Evolutionary conservation across 192 early-diverging fungal genomes (phyloP), one percentile per base, ranked within the genome.

Genomic region (Coemansia sp.): DNA sequence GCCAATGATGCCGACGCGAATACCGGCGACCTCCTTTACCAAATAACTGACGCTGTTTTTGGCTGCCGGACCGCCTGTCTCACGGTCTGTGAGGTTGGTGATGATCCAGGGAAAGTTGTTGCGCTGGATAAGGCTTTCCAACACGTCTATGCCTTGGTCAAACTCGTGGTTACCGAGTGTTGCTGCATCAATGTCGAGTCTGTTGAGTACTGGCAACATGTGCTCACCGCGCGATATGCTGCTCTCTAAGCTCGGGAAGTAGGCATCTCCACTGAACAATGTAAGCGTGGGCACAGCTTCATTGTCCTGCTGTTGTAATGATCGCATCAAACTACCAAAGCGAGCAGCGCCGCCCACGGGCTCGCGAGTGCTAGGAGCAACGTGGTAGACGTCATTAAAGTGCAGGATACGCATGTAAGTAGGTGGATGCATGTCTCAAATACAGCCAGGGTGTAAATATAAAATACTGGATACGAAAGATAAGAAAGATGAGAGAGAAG

Each of bases 121-220:
- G 21, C 68, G 60, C 8, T 32, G 11, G 32, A 87, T 73, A 36
- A 90, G 73, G 25, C 45, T 60, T 51, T 85, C 82, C 36, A 90
- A 69, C 10, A 70, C 75, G 31, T 85, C 84, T 1, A 89, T 63
- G 5, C 90, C 90, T 51, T 89, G 90, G 75, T 92, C 90, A 78
- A 90, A 90, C 74, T 90, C 89, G 76, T 90, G 90, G 84, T 92
- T 92, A n/a, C 90, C 90, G 27, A 86, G 67, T 23, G 84, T 85
- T 4, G 90, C 75, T 2, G 82, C 89, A 27, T 88, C 84, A 27
- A 92, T 84, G 14, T 68, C 68, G 9, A 90, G 75, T n/a, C 65
- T 46, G 67, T 91, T 92, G 17, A 92, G 61, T 0, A 88, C 75
- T 0, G 85, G 85, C 1, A 85, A 82, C 87, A 91, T 89, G 44